Conservation (phyloP, 106 monocot species). For the Narthecium ossifragum region DNA sequence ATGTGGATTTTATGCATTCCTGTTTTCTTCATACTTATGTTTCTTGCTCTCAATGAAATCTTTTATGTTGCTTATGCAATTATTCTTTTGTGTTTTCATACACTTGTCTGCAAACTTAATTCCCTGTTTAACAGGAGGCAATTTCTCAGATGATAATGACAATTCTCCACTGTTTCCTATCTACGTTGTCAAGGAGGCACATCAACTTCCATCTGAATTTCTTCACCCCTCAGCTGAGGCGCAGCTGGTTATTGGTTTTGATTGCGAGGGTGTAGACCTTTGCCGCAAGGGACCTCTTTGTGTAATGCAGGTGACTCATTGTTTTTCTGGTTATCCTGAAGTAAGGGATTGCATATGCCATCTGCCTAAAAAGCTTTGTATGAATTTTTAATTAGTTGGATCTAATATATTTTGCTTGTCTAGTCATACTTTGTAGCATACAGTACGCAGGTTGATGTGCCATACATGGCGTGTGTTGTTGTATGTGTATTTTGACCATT, state of each 20-base stretch:
- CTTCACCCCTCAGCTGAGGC: conserved; percentile 57
- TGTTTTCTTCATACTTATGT: no score
- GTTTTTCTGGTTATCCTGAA: neutral
- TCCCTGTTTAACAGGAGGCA: conserved; percentile 20
- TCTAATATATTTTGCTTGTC: no score
- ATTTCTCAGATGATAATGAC: conserved; percentile 12
- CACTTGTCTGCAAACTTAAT: no score
- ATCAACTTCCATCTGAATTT: conserved; percentile 87
- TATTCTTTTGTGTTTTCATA: conserved; percentile 1
- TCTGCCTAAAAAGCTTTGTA: neutral
- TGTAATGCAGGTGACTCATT: conserved; percentile 71
- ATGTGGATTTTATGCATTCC: no score
- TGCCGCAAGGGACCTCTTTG: conserved; percentile 79
- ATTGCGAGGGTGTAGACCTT: conserved; percentile 96
- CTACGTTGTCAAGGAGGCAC: conserved; percentile 53
- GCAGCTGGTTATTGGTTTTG: conserved; percentile 79
- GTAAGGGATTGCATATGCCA: neutral
- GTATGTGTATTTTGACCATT: no score
- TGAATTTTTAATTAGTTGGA: neutral
- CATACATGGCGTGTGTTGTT: no score
- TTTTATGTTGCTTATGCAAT: no score
- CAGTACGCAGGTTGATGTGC: no score
- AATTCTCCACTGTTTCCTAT: conserved; percentile 32
- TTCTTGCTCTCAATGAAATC: no score
- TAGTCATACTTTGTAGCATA: no score